Evolutionary conservation across 2,329 filamentous ascomycete genomes (phyloP).

Genomic region (Hortaea sp.): DNA sequence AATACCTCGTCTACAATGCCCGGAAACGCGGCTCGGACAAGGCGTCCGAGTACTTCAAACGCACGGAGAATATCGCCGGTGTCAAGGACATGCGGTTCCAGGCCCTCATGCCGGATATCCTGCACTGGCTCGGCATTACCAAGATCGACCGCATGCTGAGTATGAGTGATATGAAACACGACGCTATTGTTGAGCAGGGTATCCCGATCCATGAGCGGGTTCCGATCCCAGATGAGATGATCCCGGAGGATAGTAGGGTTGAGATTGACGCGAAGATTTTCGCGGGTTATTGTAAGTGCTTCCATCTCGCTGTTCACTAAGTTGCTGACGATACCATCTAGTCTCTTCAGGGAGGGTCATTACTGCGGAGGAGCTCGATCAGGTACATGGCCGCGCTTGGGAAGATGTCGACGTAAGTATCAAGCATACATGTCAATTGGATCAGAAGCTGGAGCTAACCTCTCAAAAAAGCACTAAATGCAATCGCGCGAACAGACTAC

Average conservation of each 20-base stretch:
- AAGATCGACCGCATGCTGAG: constrained; percentile 98
- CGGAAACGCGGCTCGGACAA: constrained; percentile 66
- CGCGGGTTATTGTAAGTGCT: constrained; percentile 61
- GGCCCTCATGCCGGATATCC: constrained; percentile 82
- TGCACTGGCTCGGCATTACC: constrained; percentile 96
- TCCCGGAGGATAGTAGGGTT: constrained; percentile 89
- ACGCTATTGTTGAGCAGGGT: constrained; percentile 75
- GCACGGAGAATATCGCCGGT: constrained; percentile 96
- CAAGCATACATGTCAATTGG: too few relatives aligned
- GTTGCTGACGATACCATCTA: constrained; percentile 10
- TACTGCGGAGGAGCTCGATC: constrained; percentile 73
- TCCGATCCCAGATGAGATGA: constrained; percentile 86
- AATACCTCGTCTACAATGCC: constrained; percentile 74
- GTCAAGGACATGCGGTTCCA: constrained; percentile 97
- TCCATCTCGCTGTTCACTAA: not conserved
- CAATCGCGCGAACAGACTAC: too few relatives aligned
- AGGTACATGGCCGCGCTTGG: constrained; percentile 85
- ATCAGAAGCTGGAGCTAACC: too few relatives aligned
- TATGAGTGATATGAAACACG: constrained; percentile 97
- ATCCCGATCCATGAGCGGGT: constrained; percentile 84
- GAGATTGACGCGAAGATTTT: constrained; percentile 99
- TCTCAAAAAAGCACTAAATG: too few relatives aligned
- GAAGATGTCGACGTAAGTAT: constrained; percentile 50
- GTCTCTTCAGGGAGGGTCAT: constrained; percentile 83
- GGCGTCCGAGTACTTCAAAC: constrained; percentile 88